phyloP scores from a whole-genome alignment of 2,329 filamentous ascomycete genomes.

The Aspergillus piperis region DNA sequence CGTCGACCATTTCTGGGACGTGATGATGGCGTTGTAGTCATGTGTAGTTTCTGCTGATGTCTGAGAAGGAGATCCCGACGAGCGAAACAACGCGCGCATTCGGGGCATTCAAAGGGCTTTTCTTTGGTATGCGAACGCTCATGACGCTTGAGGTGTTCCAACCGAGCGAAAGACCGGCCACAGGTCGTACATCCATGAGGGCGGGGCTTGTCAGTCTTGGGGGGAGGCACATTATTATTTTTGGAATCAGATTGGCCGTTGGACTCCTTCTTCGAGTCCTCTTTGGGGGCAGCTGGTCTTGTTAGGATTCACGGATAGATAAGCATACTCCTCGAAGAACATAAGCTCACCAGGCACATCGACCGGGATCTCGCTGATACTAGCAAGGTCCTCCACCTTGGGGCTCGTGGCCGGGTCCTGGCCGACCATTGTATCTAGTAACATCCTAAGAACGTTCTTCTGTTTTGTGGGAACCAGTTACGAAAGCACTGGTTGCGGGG shows the following conservation, averaged over 20 bases:
- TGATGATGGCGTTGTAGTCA: constrained; percentile 83
- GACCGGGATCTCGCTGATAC: constrained; percentile 44
- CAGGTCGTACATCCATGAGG: constrained; percentile 94
- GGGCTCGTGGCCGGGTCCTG: constrained; percentile 38
- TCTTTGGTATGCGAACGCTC: constrained; percentile 98
- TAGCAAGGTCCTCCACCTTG: constrained; percentile 41
- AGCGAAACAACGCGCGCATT: constrained; percentile 93
- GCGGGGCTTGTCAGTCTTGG: constrained; percentile 95
- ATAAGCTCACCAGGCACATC: constrained; percentile 42
- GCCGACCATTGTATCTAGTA: constrained; percentile 42
- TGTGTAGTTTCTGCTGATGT: constrained; percentile 98
- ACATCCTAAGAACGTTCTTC: constrained; percentile 29
- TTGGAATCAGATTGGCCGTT: constrained; percentile 34
- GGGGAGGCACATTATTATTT: constrained; percentile 58
- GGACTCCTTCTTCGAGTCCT: constrained; percentile 31
- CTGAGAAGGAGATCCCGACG: constrained; percentile 86
- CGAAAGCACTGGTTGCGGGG: constrained; percentile 4
- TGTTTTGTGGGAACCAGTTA: background rate
- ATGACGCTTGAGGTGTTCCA: constrained; percentile 96
- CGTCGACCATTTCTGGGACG: constrained; percentile 79
- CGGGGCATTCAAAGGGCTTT: constrained; percentile 96
- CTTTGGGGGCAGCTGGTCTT: constrained; percentile 23
- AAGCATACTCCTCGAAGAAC: constrained; percentile 7
- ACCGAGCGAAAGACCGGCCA: constrained; percentile 84
- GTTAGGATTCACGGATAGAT: constrained; percentile 26